Conservation (phyloP, 129 eudicot species). For the Centella asiatica region DNA sequence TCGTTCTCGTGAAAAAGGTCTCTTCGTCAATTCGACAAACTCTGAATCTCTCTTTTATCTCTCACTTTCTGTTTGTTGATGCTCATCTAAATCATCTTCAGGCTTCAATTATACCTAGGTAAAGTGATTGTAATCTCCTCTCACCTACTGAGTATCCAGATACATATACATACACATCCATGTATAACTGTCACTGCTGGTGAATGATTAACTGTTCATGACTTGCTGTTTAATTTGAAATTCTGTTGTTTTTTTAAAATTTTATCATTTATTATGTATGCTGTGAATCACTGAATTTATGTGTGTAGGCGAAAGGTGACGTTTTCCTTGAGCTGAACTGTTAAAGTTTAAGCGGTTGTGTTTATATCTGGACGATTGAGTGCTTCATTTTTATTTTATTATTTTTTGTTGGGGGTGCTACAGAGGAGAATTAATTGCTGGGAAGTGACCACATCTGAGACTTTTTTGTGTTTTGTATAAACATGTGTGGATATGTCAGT, state of each 20-base stretch:
- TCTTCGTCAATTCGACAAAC: not conserved
- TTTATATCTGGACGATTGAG: not conserved
- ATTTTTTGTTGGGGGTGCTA: not conserved
- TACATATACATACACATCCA: not conserved
- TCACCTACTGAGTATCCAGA: not conserved
- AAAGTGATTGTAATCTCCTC: no score
- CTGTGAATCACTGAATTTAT: no score
- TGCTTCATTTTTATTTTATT: not conserved
- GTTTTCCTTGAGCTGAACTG: no score
- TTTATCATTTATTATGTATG: not conserved
- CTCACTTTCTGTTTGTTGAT: constrained; percentile 28
- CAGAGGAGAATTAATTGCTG: not conserved
- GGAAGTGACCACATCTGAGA: not conserved
- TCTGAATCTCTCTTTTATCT: not conserved
- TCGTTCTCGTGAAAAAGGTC: not conserved
- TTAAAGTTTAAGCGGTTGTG: not conserved
- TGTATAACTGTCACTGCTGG: not conserved
- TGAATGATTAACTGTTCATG: no score
- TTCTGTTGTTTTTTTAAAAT: not conserved
- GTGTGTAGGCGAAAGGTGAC: no score
- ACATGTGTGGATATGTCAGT: no score
- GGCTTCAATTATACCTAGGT: not conserved
- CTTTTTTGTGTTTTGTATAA: not conserved
- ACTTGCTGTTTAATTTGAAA: no score
- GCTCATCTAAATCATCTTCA: constrained; percentile 31